Percentiles rank a stretch among this genome's conserved stretches.
Conservation (phyloP, 179 eudicot genomes). For the Gypsophila paniculata region DNA sequence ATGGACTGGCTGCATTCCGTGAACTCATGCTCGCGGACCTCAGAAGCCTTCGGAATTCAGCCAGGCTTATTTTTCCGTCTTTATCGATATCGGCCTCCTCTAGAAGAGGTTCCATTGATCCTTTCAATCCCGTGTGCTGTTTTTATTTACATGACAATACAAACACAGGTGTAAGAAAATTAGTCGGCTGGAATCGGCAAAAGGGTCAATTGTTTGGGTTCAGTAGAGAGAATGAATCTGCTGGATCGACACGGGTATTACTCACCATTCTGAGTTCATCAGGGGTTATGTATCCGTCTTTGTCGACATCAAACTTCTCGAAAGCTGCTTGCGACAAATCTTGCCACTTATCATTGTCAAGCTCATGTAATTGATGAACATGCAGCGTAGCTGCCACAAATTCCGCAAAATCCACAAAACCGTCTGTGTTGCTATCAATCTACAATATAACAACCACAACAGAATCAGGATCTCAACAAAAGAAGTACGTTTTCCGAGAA, state of each 20-base stretch:
- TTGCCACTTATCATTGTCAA: conserved; percentile 75
- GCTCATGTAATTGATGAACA: conserved; percentile 88
- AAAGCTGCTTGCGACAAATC: conserved; percentile 80
- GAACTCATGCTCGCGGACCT: conserved; percentile 75
- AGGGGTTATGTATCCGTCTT: conserved; percentile 85
- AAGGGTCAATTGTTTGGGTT: too few species aligned
- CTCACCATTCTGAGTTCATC: conserved; percentile 84
- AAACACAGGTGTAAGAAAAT: not conserved
- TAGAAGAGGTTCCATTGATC: conserved; percentile 80
- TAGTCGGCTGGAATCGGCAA: not conserved
- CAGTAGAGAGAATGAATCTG: not conserved
- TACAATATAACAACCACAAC: conserved; percentile 6
- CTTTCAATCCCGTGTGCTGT: conserved; percentile 86
- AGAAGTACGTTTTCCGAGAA: too few species aligned
- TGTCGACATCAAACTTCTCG: conserved; percentile 86
- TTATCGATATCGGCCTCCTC: conserved; percentile 91
- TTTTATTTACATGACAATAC: not conserved
- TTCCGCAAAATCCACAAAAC: conserved; percentile 84
- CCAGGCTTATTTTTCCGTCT: conserved; percentile 87
- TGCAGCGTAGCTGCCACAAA: conserved; percentile 91
- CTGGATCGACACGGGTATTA: too few species aligned
- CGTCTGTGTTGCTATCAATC: conserved; percentile 96
- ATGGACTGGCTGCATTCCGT: conserved; percentile 27
- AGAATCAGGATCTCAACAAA: too few species aligned
- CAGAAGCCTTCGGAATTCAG: conserved; percentile 81